phyloP scores from a whole-genome alignment of 345 rosid genomes.

The Dipteronia sinensis region DNA sequence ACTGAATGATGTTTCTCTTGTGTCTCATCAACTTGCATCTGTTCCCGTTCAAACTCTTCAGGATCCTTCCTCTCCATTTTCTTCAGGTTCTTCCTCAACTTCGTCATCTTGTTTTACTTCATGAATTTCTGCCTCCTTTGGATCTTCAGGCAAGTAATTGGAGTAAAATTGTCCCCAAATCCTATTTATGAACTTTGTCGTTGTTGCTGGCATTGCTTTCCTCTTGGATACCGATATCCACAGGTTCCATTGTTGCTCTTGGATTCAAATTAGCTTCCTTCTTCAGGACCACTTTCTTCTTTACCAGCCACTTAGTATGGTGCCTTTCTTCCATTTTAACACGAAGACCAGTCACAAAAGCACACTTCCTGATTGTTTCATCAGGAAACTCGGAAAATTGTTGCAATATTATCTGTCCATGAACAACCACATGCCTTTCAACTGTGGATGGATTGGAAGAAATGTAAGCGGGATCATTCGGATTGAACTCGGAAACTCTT shows the following conservation, averaged over 20 bases:
- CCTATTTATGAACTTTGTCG: slow-evolving; percentile 69
- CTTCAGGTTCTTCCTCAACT: slow-evolving; percentile 41
- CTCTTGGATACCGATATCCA: slow-evolving; percentile 51
- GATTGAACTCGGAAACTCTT: slow-evolving; percentile 50
- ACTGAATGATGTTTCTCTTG: slow-evolving; percentile 17
- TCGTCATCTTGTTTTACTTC: slow-evolving; percentile 46
- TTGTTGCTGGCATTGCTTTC: slow-evolving; percentile 79
- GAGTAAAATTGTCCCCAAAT: slow-evolving; percentile 88
- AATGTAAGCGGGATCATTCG: slow-evolving; percentile 51
- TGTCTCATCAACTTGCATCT: slow-evolving; percentile 15
- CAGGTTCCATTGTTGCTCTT: slow-evolving; percentile 49
- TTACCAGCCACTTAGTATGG: slow-evolving; percentile 70
- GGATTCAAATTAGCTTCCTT: slow-evolving; percentile 60
- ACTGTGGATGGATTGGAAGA: slow-evolving; percentile 57
- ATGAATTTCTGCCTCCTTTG: slow-evolving; percentile 32
- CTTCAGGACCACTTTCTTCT: slow-evolving; percentile 48
- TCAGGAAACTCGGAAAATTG: slow-evolving; percentile 63
- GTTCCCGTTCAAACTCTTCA: slow-evolving; percentile 25
- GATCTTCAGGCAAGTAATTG: slow-evolving; percentile 52
- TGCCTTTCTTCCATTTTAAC: slow-evolving; percentile 69
- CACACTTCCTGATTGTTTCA: slow-evolving; percentile 46
- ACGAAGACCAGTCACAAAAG: slow-evolving; percentile 58
- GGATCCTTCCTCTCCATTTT: slow-evolving; percentile 49
- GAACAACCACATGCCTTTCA: slow-evolving; percentile 74
- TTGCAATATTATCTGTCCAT: slow-evolving; percentile 76